A percentile compares a stretch with the other conserved stretches of the same genome.
phyloP scores from a whole-genome alignment of 2,329 filamentous ascomycete species.

The Pseudopyrenochaeta lycopersici region DNA sequence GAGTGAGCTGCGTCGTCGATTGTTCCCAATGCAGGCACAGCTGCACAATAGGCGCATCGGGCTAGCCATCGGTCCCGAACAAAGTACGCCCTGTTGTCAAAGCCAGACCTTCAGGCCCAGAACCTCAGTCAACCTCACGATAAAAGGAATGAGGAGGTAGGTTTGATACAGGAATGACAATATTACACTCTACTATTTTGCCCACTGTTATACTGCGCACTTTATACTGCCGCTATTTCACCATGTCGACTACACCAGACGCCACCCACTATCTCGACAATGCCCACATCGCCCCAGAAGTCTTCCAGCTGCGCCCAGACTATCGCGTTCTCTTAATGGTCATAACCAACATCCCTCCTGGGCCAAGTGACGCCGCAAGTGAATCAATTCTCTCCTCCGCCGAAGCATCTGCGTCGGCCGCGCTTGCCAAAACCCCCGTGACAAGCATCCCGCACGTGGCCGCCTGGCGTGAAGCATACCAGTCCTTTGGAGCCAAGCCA shows the following conservation, averaged over 20 bases:
- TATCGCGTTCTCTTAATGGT: conserved; percentile 50
- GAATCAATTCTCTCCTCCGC: conserved; percentile 41
- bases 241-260: no score
- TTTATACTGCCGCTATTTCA: no score
- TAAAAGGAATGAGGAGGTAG: no score
- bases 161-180: no score
- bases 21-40: no score
- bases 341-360: conserved; percentile 41
- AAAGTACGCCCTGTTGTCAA: conserved; percentile 13
- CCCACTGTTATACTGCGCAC: no score
- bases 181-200: no score
- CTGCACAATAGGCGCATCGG: no score
- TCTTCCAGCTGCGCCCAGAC: conserved; percentile 49
- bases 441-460: conserved; percentile 48
- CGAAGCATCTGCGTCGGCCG: conserved; percentile 25
- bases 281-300: conserved; percentile 24
- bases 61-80: no score
- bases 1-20: no score
- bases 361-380: conserved; percentile 42
- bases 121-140: no score
- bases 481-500: conserved; percentile 51
- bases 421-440: conserved; percentile 23
- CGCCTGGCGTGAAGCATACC: conserved; percentile 52
- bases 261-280: conserved; percentile 4
- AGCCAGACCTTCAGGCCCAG: neutral